A percentile compares a stretch with the other conserved stretches of the same genome.
Evolutionary conservation across 2,329 filamentous ascomycete genomes (phyloP).

Genomic region (Aspergillus pseudotamarii): DNA sequence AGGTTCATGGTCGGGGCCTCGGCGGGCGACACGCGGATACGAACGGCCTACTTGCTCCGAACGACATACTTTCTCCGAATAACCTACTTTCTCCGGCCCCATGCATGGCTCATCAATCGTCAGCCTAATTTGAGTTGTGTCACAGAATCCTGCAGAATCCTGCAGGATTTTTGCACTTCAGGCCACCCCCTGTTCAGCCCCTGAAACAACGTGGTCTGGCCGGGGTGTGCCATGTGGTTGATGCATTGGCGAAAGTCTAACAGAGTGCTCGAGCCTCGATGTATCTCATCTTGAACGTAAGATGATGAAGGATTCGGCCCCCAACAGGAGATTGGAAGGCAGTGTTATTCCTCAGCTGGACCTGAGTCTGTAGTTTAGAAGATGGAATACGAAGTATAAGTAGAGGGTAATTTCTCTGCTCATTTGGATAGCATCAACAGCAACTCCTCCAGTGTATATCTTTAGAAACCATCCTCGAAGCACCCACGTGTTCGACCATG

Average conservation of each 20-base stretch:
- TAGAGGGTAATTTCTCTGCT: not conserved
- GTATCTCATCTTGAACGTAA: not conserved
- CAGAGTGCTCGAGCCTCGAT: not conserved
- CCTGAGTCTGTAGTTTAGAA: not conserved
- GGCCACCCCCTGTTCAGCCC: not conserved
- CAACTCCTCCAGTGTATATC: not conserved
- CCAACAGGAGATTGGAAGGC: not conserved
- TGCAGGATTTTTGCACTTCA: not conserved
- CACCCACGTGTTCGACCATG: not conserved
- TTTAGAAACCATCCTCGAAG: not conserved
- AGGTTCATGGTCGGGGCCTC: not conserved
- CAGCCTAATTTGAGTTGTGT: not conserved
- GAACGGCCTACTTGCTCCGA: not conserved
- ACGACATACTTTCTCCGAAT: not conserved
- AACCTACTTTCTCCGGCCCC: not conserved
- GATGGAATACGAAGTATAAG: not conserved
- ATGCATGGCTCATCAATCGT: not conserved
- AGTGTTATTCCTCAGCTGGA: not conserved
- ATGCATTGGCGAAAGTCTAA: not conserved
- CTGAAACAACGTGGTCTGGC: not conserved
- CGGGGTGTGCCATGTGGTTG: not conserved
- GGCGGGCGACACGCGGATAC: not conserved
- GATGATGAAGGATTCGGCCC: not conserved
- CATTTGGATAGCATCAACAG: not conserved
- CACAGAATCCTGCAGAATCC: not conserved